Conservation (phyloP, 1,139 yeast species). For the Scheffersomyces stambukii region DNA sequence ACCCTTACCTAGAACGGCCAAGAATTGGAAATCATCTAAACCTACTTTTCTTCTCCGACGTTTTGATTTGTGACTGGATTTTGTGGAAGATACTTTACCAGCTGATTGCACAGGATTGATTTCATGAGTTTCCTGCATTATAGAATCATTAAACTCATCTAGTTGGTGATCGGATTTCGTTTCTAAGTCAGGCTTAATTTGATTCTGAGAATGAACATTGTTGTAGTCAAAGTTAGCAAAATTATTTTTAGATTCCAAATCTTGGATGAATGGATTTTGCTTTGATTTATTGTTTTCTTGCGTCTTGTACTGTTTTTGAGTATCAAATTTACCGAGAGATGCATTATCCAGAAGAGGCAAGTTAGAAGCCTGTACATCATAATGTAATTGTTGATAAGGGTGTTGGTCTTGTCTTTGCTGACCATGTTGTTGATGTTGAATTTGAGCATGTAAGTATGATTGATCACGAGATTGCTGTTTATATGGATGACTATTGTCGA, state of each 20-base stretch:
- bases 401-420: neutral
- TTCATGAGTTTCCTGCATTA: no score
- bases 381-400: no score
- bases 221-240: constrained; percentile 32
- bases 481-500: constrained; percentile 5
- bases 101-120: no score
- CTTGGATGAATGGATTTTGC: no score
- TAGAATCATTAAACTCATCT: neutral
- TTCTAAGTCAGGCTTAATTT: constrained; percentile 14
- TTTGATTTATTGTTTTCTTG: no score
- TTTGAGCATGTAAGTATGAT: constrained; percentile 7
- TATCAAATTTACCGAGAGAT: no score
- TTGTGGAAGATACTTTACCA: no score
- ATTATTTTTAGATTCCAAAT: constrained; percentile 9
- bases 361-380: no score
- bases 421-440: constrained; percentile 8
- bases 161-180: constrained; percentile 1
- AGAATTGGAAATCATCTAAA: constrained; percentile 86
- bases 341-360: no score
- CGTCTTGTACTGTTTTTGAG: no score
- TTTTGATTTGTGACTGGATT: constrained; percentile 18
- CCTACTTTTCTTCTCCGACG: constrained; percentile 70
- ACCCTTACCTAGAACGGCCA: constrained; percentile 95
- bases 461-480: constrained; percentile 2
- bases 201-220: constrained; percentile 15